A percentile compares a stretch with the other conserved stretches of the same genome.
These are phyloP conservation scores for Ascochyta clinopodiicola DNA, from an alignment of 2,329 filamentous ascomycete species.

Conservation along the genomic window DNA sequence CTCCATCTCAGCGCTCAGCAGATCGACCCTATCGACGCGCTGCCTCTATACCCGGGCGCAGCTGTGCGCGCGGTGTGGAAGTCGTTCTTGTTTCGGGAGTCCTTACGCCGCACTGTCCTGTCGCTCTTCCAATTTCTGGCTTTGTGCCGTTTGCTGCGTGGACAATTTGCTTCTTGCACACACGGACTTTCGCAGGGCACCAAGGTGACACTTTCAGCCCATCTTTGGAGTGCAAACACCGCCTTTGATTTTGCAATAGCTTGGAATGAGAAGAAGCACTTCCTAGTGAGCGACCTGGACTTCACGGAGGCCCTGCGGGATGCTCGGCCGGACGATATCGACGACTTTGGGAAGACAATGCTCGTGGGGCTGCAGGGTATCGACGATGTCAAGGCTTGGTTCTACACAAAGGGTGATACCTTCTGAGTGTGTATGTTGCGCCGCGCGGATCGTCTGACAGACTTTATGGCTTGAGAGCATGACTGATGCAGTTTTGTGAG, in stretches of 20 bases:
- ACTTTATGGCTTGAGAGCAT: too few relatives aligned
- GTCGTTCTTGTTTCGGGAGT: conserved; percentile 62
- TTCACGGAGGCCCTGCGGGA: conserved; percentile 30
- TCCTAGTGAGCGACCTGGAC: conserved; percentile 38
- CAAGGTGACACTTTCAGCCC: conserved; percentile 34
- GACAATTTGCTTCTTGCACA: conserved; percentile 21
- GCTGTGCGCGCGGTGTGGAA: conserved; percentile 54
- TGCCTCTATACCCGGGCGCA: conserved; percentile 52
- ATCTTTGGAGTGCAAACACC: conserved; percentile 39
- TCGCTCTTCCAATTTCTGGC: conserved; percentile 55
- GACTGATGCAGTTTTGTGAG: too few relatives aligned
- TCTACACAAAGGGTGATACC: conserved; percentile 28
- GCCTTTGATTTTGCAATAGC: conserved; percentile 41
- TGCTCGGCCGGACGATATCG: conserved; percentile 37
- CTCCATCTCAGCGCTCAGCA: conserved; percentile 18
- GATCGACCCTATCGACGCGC: conserved; percentile 21
- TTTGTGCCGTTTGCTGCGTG: conserved; percentile 30
- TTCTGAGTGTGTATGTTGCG: conserved; percentile 1
- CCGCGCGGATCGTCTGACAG: too few relatives aligned
- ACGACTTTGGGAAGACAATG: conserved; percentile 38
- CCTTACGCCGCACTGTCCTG: conserved; percentile 59
- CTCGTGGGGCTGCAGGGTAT: conserved; percentile 35
- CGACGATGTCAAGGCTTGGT: conserved; percentile 42
- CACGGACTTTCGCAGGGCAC: conserved; percentile 15
- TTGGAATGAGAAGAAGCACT: conserved; percentile 41